Conservation (phyloP, 441 rosid genomes). For the Syzygium malaccense region DNA sequence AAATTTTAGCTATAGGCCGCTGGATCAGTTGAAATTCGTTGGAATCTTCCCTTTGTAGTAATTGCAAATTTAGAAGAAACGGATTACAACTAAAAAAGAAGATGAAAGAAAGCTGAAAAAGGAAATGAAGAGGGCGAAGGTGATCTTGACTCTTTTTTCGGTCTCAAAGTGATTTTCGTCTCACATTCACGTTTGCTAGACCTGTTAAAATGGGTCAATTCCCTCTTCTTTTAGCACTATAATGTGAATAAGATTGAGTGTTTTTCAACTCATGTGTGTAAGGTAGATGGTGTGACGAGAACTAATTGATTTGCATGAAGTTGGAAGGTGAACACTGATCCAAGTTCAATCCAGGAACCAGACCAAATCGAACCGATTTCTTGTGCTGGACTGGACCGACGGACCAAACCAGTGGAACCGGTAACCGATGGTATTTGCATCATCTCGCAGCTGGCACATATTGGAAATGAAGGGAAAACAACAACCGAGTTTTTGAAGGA, state of each 20-base stretch:
- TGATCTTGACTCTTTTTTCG: not conserved
- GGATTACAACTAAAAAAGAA: not conserved
- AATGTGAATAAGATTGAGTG: too few relatives aligned
- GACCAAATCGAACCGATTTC: not conserved
- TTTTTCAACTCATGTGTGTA: too few relatives aligned
- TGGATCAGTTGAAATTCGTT: not conserved
- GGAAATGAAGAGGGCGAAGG: not conserved
- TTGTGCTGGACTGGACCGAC: not conserved
- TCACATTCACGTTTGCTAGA: not conserved
- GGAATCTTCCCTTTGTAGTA: not conserved
- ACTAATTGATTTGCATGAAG: too few relatives aligned
- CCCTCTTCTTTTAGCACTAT: too few relatives aligned
- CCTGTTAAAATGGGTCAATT: too few relatives aligned
- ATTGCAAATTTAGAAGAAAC: too few relatives aligned
- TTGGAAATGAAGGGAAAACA: not conserved
- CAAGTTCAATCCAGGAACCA: too few relatives aligned
- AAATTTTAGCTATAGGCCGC: not conserved
- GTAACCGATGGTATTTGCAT: not conserved
- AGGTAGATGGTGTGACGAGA: too few relatives aligned
- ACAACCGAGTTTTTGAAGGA: not conserved
- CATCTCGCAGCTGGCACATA: not conserved
- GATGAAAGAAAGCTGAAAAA: not conserved
- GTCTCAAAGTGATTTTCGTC: not conserved
- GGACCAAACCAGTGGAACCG: not conserved
- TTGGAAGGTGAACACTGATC: too few relatives aligned